A percentile compares a stretch with the other conserved stretches of the same genome.
These are phyloP conservation scores for Eucalyptus polybractea DNA, from an alignment of 345 rosid species.

Conservation along the genomic window DNA sequence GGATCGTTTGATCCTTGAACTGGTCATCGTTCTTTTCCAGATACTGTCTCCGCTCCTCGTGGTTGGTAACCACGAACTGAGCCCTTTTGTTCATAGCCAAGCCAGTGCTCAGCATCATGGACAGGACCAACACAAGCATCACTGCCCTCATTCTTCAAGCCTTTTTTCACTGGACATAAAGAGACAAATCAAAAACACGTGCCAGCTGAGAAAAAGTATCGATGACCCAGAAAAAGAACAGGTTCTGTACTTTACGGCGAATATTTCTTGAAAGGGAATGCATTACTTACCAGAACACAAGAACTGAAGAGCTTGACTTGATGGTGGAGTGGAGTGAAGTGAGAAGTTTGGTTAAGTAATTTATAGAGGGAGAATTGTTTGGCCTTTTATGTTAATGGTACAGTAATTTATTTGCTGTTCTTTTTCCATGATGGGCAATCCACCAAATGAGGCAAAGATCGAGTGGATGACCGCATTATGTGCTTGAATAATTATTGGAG, in stretches of 20 bases:
- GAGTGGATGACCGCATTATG: conserved; percentile 5
- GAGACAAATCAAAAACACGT: background rate
- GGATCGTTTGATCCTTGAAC: background rate
- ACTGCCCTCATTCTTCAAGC: conserved; percentile 1
- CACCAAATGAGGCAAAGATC: conserved; percentile 18
- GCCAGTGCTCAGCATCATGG: conserved; percentile 6
- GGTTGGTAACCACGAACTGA: background rate
- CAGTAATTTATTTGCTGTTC: background rate
- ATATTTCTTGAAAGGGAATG: background rate
- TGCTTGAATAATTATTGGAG: background rate
- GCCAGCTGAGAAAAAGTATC: background rate
- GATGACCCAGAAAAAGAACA: background rate
- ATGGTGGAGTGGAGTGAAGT: background rate
- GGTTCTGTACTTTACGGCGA: background rate
- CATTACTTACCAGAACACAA: background rate
- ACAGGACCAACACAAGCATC: conserved; percentile 2
- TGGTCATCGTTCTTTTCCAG: background rate
- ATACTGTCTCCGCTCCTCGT: background rate
- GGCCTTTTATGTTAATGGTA: background rate
- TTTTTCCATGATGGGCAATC: background rate
- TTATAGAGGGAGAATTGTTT: background rate
- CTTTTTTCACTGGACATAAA: background rate
- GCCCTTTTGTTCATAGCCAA: background rate
- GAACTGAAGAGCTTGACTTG: background rate
- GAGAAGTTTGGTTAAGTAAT: background rate